Evolutionary conservation across 2,329 filamentous ascomycete genomes (phyloP), one percentile per base, ranked within the genome.

Genomic region (Zymoseptoria tritici): DNA sequence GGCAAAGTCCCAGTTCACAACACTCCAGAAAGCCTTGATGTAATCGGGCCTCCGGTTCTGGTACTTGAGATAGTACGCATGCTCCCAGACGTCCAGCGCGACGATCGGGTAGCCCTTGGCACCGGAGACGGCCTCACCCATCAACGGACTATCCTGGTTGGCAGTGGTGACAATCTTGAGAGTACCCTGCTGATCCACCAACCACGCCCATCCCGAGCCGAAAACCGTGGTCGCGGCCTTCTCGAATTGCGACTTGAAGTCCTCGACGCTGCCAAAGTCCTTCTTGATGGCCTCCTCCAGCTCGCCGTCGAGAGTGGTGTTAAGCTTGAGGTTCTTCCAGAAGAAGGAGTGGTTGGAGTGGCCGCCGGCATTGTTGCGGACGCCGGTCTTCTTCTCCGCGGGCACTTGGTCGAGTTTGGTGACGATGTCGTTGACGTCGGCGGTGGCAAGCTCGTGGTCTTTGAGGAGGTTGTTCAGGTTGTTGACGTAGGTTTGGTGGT

Each of bases 301-400:
- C 20, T 78, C 76, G 0, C 86, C 85, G 3, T 80, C 76, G 3
- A 81, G 74, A 53, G 83, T 78, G 1, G 88, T 81, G 7, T 86
- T 83, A 2, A 81, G 85, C 19, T 95, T 81, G 9, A 74, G 62
- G 74, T 91, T 92, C 77, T 89, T 85, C 91, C 91, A 97, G 81
- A 96, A 96, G 42, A 96, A 84, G 0, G 85, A 86, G 80, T 96
- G 92, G 79, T 97, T 97, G 77, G 95, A 87, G 79, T 96, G 91
- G 6, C 92, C 92, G 51, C 92, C 92, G 54, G 88, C 91, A 74
- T 96, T 90, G 82, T 96, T 96, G 70, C 88, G 89, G 78, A 96
- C 85, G 62, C 83, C 83, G 19, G 81, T 78, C 68, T 88, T 86
- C n/a, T 90, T 81, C 19, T 82, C 77, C 58, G 91, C 83, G 66